phyloP scores from a whole-genome alignment of 768 basidiomycete species.

The Mycena metata region DNA sequence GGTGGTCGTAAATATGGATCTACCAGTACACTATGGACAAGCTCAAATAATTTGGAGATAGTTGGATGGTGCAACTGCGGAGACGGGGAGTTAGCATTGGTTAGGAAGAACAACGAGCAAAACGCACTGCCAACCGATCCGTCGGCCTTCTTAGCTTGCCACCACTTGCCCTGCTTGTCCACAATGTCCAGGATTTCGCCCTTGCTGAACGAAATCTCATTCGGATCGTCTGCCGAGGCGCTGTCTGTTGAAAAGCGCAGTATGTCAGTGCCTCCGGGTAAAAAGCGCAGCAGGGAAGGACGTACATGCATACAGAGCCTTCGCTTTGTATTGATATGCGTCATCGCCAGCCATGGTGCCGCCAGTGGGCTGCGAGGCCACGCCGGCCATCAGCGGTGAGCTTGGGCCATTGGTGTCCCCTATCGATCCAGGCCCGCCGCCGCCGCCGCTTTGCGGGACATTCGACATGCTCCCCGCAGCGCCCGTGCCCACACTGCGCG shows the following conservation, averaged over 20 bases:
- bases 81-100: conserved; percentile 16
- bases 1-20: conserved; percentile 39
- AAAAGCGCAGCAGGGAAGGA: conserved; percentile 37
- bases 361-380: conserved; percentile 63
- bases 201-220: conserved; percentile 94
- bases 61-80: conserved; percentile 85
- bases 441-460: conserved; percentile 51
- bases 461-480: conserved; percentile 69
- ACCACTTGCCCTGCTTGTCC: conserved; percentile 95
- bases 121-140: conserved; percentile 83
- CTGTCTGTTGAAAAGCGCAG: conserved; percentile 68
- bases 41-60: conserved; percentile 83
- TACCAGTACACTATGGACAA: conserved; percentile 29
- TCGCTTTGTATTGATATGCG: conserved; percentile 79
- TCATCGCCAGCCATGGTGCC: conserved; percentile 47
- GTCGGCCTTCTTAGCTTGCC: conserved; percentile 88
- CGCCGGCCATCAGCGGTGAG: conserved; percentile 80
- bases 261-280: conserved; percentile 35
- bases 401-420: conserved; percentile 61
- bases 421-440: conserved; percentile 51
- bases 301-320: conserved; percentile 92
- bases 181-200: conserved; percentile 93
- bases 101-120: not conserved
- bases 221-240: conserved; percentile 95
- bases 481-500: conserved; percentile 54